Base-by-base conservation (phyloP, 306 rosid species). In the Corylus avellana region DNA sequence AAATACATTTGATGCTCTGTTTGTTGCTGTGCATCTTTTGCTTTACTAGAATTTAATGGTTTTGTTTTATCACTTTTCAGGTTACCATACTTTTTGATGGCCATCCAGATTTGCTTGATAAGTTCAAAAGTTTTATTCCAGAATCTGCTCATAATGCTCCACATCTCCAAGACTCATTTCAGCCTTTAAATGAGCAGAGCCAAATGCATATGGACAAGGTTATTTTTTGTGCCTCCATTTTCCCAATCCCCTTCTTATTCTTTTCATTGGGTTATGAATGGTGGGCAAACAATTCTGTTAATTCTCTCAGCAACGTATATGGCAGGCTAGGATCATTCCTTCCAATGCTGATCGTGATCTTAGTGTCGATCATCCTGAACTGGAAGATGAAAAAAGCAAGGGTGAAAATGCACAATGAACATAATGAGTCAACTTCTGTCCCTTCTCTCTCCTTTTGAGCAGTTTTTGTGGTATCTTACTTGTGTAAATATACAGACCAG, bases 41-140 rank as follows among this genome's bases (percentile, higher is more conserved):
- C 49, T 77, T 64, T 73, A 22, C 48, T 39, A 35, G 44, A 7
- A 66, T 54, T 48, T 62, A 58, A 25, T 7, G 29, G 10, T 39
- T 44, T 25, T 39, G 44, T 47, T 12, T 49, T 54, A 13, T 73
- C 37, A 37, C 74, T 81, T 70, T 37, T 49, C 81, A 96, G 99
- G 98, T 96, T 84, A 87, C 99, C 42, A 17, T 74, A 83, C 92
- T 96, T 69, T 91, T 96, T 72, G 86, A 88, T 79, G 90, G 88
- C 48, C 98, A 96, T 75, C 85, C 82, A 13, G 99, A 96, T 79
- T 89, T 96, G 82, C 94, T 96, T 17, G 90, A 87, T 14, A 98
- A 96, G 84, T 96, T 96, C 84, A 89, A 91, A 53, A 92, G 93
- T 85, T 95, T 95, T 88, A 80, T 95, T 54, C 99, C 99, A 37